Base-by-base conservation (phyloP, 2,329 filamentous ascomycete genomes). In the Alternaria consortialis region DNA sequence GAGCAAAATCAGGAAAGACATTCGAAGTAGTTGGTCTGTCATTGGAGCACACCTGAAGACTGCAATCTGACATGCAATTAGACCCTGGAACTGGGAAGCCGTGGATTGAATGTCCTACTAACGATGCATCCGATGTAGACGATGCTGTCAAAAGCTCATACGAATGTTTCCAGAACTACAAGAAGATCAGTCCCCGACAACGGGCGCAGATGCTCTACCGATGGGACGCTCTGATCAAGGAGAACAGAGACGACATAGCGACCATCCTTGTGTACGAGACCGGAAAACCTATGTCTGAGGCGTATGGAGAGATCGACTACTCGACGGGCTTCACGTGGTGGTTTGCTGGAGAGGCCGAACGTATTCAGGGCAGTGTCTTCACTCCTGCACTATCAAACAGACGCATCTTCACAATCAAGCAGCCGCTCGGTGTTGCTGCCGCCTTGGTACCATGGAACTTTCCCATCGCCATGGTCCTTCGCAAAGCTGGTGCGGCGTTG, bases 391-490 rank as follows among this genome's bases (percentile, higher is more conserved):
- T 86, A 0, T 87, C 90, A 0, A 87, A 87, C 32, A 82, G 91
- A 6, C 83, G 90, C 12, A 84, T 89, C 3, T 86, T 94, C 62
- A 90, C 89, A 0, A 85, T 93, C 68, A 94, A 94, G 80, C 90
- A 92, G 76, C 90, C 90, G 0, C 84, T 91, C 60, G 90, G 90
- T 56, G 88, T 91, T 11, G 84, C 86, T 0, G 89, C 85, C 0
- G 90, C 89, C 0, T 79, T 92, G 15, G 89, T 91, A 2, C 90
- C 90, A 5, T 92, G 90, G 90, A 91, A 92, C 69, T 91, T 91
- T 65, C 88, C 88, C 0, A 83, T 90, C 52, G 88, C 88, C 15
- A 84, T 92, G 87, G 84, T 91, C 7, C 75, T 91, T 53, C 83
- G 90, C 32, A 92, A 92, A 73, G 88, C 85, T 2, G 84, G 86